These are phyloP conservation scores for Musa beccarii DNA, from an alignment of 176 grass and related monocot species.

Conservation along the genomic window DNA sequence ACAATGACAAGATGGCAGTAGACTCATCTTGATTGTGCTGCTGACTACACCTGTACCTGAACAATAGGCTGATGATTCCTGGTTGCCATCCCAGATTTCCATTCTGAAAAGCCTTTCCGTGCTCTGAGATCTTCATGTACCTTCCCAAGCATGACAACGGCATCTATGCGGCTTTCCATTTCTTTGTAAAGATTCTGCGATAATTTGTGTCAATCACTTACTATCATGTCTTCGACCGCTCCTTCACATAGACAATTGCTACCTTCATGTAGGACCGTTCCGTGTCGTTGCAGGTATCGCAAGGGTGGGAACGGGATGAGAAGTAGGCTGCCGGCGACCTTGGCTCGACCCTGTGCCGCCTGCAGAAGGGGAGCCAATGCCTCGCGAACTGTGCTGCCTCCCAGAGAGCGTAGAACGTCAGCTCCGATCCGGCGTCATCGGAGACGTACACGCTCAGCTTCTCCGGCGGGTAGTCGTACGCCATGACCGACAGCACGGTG, in stretches of 20 bases:
- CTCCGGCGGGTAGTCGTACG: slow-evolving; percentile 56
- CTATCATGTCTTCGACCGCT: not conserved
- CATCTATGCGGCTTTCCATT: slow-evolving; percentile 33
- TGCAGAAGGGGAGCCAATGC: slow-evolving; percentile 68
- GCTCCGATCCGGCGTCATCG: slow-evolving; percentile 43
- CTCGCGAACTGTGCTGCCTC: slow-evolving; percentile 70
- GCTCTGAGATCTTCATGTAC: slow-evolving; percentile 21
- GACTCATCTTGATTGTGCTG: not conserved
- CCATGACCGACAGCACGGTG: slow-evolving; percentile 68
- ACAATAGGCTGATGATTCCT: slow-evolving; percentile 51
- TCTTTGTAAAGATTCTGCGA: slow-evolving; percentile 44
- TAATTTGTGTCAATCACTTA: not conserved
- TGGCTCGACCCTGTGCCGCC: slow-evolving; percentile 45
- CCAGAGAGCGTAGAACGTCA: slow-evolving; percentile 45
- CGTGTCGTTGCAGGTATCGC: slow-evolving; percentile 14
- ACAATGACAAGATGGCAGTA: not conserved
- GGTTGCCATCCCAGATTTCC: slow-evolving; percentile 37
- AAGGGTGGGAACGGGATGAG: slow-evolving; percentile 5
- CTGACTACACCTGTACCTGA: slow-evolving; percentile 25
- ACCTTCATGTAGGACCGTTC: slow-evolving; percentile 60
- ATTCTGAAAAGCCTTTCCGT: slow-evolving; percentile 35
- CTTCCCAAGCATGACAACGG: slow-evolving; percentile 31
- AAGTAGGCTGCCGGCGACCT: slow-evolving; percentile 66
- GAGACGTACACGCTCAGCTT: slow-evolving; percentile 69
- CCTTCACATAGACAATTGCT: not conserved